Conservation (phyloP, 2,329 filamentous ascomycete species). For the Alternaria sp. region DNA sequence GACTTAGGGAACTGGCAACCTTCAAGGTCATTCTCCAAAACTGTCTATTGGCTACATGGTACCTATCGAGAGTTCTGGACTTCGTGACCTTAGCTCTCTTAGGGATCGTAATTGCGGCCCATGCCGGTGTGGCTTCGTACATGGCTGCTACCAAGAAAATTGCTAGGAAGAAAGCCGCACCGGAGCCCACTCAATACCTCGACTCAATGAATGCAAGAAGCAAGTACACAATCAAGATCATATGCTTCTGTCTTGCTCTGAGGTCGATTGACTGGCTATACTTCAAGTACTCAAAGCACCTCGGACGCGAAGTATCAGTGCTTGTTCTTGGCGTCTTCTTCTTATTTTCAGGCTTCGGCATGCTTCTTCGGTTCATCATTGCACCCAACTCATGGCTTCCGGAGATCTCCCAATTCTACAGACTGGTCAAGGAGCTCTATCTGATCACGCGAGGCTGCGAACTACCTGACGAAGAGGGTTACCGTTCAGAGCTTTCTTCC, state of each 20-base stretch:
- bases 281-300: background rate
- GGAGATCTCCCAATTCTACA: background rate
- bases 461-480: background rate
- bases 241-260: background rate
- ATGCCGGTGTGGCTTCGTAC: background rate
- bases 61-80: background rate
- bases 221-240: background rate
- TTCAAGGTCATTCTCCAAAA: background rate
- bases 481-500: background rate
- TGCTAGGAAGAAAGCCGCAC: background rate
- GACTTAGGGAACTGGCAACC: background rate
- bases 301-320: background rate
- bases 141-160: background rate
- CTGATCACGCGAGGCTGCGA: background rate
- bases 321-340: background rate
- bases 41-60: background rate
- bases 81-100: background rate
- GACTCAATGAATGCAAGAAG: background rate
- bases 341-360: background rate
- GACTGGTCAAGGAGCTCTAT: constrained; percentile 6
- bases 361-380: constrained; percentile 5
- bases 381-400: background rate
- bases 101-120: too few relatives aligned
- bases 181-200: too few relatives aligned
- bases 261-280: background rate